These are phyloP conservation scores for Blastobotrys peoriensis DNA, from an alignment of 805 yeast genomes.

Conservation along the genomic window DNA sequence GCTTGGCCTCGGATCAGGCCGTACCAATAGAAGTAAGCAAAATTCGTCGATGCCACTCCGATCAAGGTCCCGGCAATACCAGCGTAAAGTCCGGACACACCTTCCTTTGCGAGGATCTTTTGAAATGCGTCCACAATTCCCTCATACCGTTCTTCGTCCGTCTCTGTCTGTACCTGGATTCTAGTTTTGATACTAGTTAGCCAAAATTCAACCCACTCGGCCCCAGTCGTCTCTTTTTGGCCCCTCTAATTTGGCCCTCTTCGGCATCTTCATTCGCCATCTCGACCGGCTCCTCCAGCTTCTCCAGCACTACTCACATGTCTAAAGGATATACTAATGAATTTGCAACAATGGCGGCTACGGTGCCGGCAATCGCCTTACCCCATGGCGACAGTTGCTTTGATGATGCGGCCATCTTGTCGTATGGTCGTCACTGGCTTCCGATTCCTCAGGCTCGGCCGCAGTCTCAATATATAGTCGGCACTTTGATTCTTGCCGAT, in stretches of 20 bases:
- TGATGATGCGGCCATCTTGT: constrained; percentile 9
- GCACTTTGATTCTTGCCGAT: too few relatives aligned
- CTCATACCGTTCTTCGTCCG: constrained; percentile 35
- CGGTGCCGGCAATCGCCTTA: constrained; percentile 74
- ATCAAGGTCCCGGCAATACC: constrained; percentile 63
- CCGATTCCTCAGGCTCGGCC: background rate
- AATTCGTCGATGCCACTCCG: constrained; percentile 71
- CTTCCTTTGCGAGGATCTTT: constrained; percentile 51
- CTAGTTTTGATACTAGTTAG: constrained; percentile 51
- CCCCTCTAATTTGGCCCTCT: too few relatives aligned
- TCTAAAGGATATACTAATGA: constrained; percentile 76
- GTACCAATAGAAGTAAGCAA: constrained; percentile 85
- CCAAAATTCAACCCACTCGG: too few relatives aligned
- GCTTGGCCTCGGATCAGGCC: constrained; percentile 47
- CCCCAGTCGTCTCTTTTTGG: too few relatives aligned
- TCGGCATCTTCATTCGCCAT: too few relatives aligned
- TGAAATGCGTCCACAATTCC: constrained; percentile 57
- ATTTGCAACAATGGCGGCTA: constrained; percentile 77
- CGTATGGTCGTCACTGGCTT: too few relatives aligned
- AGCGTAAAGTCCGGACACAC: constrained; percentile 62
- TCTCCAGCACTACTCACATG: constrained; percentile 33
- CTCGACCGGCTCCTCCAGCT: too few relatives aligned
- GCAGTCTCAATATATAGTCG: background rate
- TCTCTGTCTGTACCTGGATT: constrained; percentile 58
- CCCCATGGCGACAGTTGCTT: constrained; percentile 51